phyloP scores from a whole-genome alignment of 2,329 filamentous ascomycete species.

The Epichloe amarillans region DNA sequence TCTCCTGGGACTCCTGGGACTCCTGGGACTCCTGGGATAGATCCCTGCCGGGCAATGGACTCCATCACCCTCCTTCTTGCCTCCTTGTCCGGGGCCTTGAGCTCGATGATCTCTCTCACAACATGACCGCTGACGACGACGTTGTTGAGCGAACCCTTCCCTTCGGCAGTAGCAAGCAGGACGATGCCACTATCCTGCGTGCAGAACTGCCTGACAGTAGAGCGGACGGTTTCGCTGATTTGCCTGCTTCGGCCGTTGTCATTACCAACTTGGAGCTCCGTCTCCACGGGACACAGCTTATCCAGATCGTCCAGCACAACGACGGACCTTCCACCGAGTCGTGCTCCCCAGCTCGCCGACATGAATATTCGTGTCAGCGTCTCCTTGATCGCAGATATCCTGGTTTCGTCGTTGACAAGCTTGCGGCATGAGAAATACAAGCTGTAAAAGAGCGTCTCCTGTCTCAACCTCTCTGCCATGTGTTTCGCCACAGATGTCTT shows the following conservation, averaged over 20 bases:
- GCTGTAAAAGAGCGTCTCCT: constrained; percentile 64
- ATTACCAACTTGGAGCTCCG: constrained; percentile 83
- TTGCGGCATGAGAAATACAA: constrained; percentile 79
- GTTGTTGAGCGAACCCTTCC: constrained; percentile 84
- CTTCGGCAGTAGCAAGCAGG: constrained; percentile 78
- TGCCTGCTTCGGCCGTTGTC: constrained; percentile 89
- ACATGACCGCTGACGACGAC: constrained; percentile 85
- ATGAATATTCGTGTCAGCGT: constrained; percentile 75
- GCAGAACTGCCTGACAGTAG: constrained; percentile 75
- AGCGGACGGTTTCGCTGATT: constrained; percentile 76
- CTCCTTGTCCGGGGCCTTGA: constrained; percentile 90
- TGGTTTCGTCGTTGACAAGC: constrained; percentile 79
- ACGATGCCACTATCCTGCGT: constrained; percentile 68
- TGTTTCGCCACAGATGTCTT: constrained; percentile 73
- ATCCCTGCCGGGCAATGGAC: constrained; percentile 51
- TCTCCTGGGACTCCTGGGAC: constrained; percentile 9
- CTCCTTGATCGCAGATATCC: constrained; percentile 83
- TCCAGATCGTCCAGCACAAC: constrained; percentile 90
- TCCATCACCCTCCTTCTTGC: constrained; percentile 73
- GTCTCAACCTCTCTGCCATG: constrained; percentile 59
- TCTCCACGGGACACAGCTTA: constrained; percentile 83
- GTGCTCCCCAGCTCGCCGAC: constrained; percentile 79
- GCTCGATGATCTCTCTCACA: constrained; percentile 74
- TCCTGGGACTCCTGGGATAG: constrained; percentile 18
- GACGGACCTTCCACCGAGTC: constrained; percentile 68